Conservation (phyloP, 306 rosid species). For the Coriaria nepalensis region DNA sequence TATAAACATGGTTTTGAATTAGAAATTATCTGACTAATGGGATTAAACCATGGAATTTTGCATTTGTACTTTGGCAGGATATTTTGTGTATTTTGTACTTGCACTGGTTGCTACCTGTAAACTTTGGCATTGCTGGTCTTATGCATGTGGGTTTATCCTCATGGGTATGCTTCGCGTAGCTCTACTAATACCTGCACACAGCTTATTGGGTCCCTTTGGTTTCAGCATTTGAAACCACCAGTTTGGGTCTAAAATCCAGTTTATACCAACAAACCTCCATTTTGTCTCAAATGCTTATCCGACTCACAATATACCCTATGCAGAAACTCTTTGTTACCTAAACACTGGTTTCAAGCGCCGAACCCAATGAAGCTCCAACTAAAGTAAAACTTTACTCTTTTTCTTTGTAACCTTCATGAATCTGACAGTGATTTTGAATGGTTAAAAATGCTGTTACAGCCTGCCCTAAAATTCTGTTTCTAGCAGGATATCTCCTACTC, state of each 20-base stretch:
- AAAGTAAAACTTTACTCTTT: no score
- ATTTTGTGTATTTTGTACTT: conserved; percentile 42
- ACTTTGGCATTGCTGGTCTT: conserved; percentile 47
- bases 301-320: no score
- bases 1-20: not conserved
- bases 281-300: no score
- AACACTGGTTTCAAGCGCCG: no score
- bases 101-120: conserved; percentile 34
- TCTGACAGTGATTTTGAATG: conserved; percentile 17
- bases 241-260: conserved; percentile 6
- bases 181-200: no score
- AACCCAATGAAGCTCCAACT: no score
- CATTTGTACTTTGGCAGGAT: conserved; percentile 36
- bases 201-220: no score
- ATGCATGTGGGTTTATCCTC: conserved; percentile 46
- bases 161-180: conserved; percentile 38
- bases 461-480: conserved; percentile 48
- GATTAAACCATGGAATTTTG: conserved; percentile 9
- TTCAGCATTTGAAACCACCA: no score
- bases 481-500: conserved; percentile 52
- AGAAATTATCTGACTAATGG: not conserved
- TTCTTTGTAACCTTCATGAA: conserved; percentile 7
- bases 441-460: conserved; percentile 37
- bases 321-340: no score
- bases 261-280: no score